Evolutionary conservation across 2,329 filamentous ascomycete genomes (phyloP), one percentile per base, ranked within the genome.

Genomic region (Penicillium sp.): DNA sequence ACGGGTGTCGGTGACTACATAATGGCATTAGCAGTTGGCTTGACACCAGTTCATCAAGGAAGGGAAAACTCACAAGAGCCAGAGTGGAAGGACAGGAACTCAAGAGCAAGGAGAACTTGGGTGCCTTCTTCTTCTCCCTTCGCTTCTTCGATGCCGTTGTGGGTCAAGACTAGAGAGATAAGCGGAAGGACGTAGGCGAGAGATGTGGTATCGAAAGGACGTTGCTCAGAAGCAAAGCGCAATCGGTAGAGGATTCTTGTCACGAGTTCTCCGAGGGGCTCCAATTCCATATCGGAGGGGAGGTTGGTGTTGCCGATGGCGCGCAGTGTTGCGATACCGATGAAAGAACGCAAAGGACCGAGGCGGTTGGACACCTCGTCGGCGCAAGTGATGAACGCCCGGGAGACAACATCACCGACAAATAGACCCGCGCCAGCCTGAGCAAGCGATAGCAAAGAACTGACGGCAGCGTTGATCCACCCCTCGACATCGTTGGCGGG

Each of bases 201-300:
- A 1, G 93, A 93, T 4, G 94, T 88, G 3, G 86, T 82, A 71
- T 99, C 94, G 65, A 99, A 92, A 0, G 93, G 92, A n/a, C 92
- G 86, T 72, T 97, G 93, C 72, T 97, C 94, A 51, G 90, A 89
- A 38, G 92, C 84, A 72, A 96, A 96, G 16, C 92, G 88, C 52
- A 99, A 79, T 47, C 93, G 88, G 73, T 97, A 97, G 5, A 99
- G 79, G 1, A 97, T 86, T 72, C 94, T 85, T 3, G 93, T 97
- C 13, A 96, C 82, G 13, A 97, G 84, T 76, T 79, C 66, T 54
- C 91, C 90, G 9, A 97, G 79, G n/a, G 89, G 85, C 70, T 97
- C 94, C 61, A 89, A 82, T 60, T 87, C 83, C 57, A 93, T 82
- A 51, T 89, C 85, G 11, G 87, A 82, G 0, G 90, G 83, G 4